Base-by-base conservation (phyloP, 23 red algal species). In the Gracilaria gracilis region DNA sequence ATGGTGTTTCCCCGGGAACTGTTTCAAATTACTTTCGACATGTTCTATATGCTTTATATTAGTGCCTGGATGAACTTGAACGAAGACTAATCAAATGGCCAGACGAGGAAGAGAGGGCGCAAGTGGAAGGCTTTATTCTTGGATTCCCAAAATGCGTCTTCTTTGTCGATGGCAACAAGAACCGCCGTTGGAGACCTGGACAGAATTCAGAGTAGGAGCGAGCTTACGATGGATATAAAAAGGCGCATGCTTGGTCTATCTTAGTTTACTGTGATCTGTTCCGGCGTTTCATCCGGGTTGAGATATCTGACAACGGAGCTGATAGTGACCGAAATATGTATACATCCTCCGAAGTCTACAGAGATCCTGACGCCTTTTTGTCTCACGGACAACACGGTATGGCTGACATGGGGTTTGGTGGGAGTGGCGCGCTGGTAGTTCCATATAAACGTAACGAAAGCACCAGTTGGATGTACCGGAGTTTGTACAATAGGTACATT, bases 391-490 rank as follows among this genome's bases (percentile, higher is more conserved):
- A 85, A 27, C 81, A 85, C 44, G 61, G 81, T 2, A 85, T 67
- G 81, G 81, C 81, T 9, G 57, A 85, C 37, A 67, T 85, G 81
- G 61, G 81, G 35, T 85, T 44, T 70, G 62, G 55, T 4, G 61
- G 81, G 6, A 55, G 67, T 14, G 81, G 61, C 14, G 81, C 67
- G 4, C 62, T 85, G 4, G 54, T 85, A 8, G 81, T 85, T 2
- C 81, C 54, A 20, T 85, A 48, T 55, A 85, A 85, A 85, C 55
- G 35, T 2, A 85, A 66, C 81, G 81, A 66, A 85, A 85, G 81
- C 37, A 85, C 81, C 19, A 38, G 9, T 4, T 85, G 81, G 81
- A n/a, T 85, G 57, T 85, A 85, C 57, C 5, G 81, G 9, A 9
- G 54, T 31, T 3, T 13, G 81, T 40, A 85, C 57, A 85, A 85